These are phyloP conservation scores for Staphylotrichum tortipilum DNA, from an alignment of 495 filamentous ascomycete species.

Conservation along the genomic window DNA sequence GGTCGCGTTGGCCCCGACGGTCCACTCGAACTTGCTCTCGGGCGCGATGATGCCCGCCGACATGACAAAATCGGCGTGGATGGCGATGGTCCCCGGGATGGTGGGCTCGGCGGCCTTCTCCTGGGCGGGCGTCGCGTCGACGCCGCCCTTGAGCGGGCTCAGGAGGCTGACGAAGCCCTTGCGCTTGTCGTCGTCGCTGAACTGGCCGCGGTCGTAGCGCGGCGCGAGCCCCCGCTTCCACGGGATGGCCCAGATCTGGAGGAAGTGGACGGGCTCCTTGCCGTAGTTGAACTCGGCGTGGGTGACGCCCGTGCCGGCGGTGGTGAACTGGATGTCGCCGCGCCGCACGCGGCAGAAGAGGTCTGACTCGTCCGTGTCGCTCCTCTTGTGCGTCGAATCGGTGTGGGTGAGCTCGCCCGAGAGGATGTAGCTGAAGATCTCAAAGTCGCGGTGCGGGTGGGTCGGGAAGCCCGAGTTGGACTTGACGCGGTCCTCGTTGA, in stretches of 20 bases:
- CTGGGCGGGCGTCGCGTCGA: conserved; percentile 47
- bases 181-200: conserved; percentile 58
- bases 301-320: conserved; percentile 66
- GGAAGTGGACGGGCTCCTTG: conserved; percentile 60
- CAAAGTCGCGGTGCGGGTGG: conserved; percentile 70
- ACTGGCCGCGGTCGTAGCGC: conserved; percentile 60
- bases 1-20: conserved; percentile 45
- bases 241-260: conserved; percentile 75
- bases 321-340: conserved; percentile 78
- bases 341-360: conserved; percentile 63
- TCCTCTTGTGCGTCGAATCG: conserved; percentile 60
- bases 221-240: conserved; percentile 60
- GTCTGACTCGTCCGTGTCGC: conserved; percentile 40
- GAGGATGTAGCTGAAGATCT: conserved; percentile 79
- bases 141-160: conserved; percentile 57
- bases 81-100: conserved; percentile 57
- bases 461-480: conserved; percentile 64
- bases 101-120: conserved; percentile 51
- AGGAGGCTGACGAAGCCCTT: conserved; percentile 60
- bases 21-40: conserved; percentile 50
- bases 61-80: conserved; percentile 76
- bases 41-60: conserved; percentile 56
- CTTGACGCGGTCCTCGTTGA: conserved; percentile 75
- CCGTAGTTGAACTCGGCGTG: conserved; percentile 65
- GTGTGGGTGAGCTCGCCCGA: conserved; percentile 73